phyloP scores from a whole-genome alignment of 2,329 filamentous ascomycete species.

The Diaporthe humulicola region DNA sequence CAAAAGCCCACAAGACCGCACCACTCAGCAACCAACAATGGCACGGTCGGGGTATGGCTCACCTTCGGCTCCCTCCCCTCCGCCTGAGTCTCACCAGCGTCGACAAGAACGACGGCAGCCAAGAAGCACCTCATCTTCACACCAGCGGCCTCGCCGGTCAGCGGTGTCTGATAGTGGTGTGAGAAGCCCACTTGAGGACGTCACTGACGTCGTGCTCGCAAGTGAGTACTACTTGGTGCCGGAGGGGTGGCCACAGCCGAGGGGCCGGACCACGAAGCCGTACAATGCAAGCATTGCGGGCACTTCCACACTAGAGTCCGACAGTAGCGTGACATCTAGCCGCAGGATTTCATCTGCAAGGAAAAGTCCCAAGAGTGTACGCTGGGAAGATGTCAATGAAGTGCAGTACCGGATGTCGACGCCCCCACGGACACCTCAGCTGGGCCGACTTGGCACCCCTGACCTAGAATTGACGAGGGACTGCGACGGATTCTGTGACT shows the following conservation, averaged over 20 bases:
- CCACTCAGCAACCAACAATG: constrained; percentile 2
- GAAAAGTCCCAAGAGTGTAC: background rate
- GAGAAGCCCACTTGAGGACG: constrained; percentile 14
- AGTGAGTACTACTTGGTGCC: constrained; percentile 20
- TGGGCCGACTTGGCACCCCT: constrained; percentile 35
- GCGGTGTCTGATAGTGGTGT: background rate
- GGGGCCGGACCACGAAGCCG: background rate
- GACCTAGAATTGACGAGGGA: constrained; percentile 33
- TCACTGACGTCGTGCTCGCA: constrained; percentile 32
- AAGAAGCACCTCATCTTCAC: background rate
- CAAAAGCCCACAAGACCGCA: background rate
- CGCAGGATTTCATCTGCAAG: background rate
- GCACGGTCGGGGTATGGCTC: background rate
- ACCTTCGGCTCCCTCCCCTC: background rate
- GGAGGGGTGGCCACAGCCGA: background rate
- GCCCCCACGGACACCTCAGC: constrained; percentile 32
- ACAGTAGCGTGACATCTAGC: no score
- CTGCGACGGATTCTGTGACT: constrained; percentile 32
- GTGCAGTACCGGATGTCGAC: background rate
- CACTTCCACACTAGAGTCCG: background rate
- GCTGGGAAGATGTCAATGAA: constrained; percentile 14
- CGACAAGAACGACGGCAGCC: background rate
- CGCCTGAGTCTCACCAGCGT: background rate
- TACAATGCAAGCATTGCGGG: background rate
- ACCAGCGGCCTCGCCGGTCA: background rate